Evolutionary conservation across 306 rosid species (phyloP).

Genomic region (Fragaria vesca): DNA sequence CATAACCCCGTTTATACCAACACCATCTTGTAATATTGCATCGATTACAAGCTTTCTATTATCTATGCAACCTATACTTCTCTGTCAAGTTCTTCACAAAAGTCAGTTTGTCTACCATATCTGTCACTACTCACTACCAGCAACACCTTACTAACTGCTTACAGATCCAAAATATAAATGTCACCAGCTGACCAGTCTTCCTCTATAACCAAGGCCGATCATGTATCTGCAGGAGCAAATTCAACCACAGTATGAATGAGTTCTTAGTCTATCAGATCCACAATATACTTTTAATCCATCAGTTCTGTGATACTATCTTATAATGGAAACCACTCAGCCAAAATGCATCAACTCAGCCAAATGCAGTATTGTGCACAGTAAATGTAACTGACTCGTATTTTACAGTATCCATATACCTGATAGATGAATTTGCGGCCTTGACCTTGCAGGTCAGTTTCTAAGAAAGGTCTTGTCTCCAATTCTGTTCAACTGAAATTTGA

Average conservation of each 20-base stretch:
- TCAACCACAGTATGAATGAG: not conserved
- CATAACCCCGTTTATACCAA: not conserved
- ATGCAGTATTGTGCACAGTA: not conserved
- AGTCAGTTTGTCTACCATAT: not conserved
- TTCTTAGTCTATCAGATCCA: not conserved
- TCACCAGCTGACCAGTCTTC: not conserved
- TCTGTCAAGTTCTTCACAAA: not conserved
- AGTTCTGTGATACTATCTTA: too few relatives aligned
- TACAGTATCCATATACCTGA: not conserved
- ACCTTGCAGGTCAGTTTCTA: not conserved
- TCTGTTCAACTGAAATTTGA: not conserved
- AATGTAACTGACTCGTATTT: not conserved
- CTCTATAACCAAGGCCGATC: not conserved
- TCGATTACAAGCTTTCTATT: not conserved
- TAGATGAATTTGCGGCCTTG: not conserved
- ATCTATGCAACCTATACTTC: not conserved
- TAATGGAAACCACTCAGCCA: not conserved
- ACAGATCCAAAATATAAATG: not conserved
- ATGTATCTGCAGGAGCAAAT: not conserved
- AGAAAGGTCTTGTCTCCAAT: constrained; percentile 50
- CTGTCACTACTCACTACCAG: not conserved
- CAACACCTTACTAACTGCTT: not conserved
- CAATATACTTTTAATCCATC: not conserved
- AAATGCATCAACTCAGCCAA: not conserved
- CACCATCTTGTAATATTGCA: not conserved